A percentile compares a stretch with the other conserved stretches of the same genome.
Evolutionary conservation across 352 stramenopile species (phyloP).

Genomic region (Phytophthora aleatoria): DNA sequence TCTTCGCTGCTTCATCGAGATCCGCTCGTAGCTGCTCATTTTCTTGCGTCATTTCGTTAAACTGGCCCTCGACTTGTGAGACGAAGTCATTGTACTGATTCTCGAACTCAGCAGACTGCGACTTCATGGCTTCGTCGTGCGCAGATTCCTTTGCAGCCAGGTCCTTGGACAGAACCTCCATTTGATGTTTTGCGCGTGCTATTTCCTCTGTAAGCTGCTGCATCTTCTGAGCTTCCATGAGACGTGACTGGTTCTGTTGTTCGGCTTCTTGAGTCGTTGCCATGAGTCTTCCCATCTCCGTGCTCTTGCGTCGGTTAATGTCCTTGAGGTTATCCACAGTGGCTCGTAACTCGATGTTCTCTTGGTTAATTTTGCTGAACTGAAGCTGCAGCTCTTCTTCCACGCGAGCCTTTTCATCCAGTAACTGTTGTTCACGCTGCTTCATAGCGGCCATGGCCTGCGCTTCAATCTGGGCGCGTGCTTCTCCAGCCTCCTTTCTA

Average conservation of each 20-base stretch:
- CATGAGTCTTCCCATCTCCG: conserved; percentile 60
- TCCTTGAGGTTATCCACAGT: conserved; percentile 57
- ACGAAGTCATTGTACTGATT: conserved; percentile 63
- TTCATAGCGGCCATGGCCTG: conserved; percentile 50
- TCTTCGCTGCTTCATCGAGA: conserved; percentile 57
- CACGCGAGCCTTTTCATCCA: conserved; percentile 49
- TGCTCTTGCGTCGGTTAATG: conserved; percentile 55
- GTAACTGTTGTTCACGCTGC: conserved; percentile 54
- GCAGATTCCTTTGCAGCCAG: conserved; percentile 51
- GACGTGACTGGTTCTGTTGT: conserved; percentile 28
- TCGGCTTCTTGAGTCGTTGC: conserved; percentile 45
- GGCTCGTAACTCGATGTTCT: conserved; percentile 45
- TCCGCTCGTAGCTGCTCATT: conserved; percentile 57
- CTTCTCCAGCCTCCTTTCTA: conserved; percentile 42
- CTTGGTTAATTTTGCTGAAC: conserved; percentile 41
- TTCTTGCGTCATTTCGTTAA: conserved; percentile 53
- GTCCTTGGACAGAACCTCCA: conserved; percentile 49
- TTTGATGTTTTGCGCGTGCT: conserved; percentile 39
- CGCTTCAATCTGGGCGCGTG: conserved; percentile 48
- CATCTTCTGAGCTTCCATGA: conserved; percentile 37
- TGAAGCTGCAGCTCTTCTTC: conserved; percentile 47
- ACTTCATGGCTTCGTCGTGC: conserved; percentile 51
- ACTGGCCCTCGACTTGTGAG: conserved; percentile 53
- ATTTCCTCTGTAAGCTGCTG: conserved; percentile 50
- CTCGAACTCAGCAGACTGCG: conserved; percentile 58